These are phyloP conservation scores for Geranium brycei DNA, from an alignment of 345 rosid species.

Conservation along the genomic window DNA sequence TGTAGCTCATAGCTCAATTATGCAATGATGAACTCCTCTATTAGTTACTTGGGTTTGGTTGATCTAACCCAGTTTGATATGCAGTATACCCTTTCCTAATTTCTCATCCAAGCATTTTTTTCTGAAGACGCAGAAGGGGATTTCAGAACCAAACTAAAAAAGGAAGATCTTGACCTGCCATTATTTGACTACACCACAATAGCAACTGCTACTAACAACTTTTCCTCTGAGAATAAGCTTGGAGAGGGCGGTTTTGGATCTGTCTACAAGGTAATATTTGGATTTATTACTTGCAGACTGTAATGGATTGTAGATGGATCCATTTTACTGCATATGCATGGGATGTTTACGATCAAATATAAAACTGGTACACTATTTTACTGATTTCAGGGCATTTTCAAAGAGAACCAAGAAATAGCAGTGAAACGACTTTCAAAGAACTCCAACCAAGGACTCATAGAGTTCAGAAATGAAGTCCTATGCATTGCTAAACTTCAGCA, in stretches of 20 bases:
- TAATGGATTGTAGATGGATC: neutral
- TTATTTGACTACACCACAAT: conserved; percentile 11
- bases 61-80: neutral
- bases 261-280: conserved; percentile 14
- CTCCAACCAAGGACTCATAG: neutral
- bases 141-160: neutral
- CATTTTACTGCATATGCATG: too few species aligned
- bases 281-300: neutral
- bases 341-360: neutral
- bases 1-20: too few species aligned
- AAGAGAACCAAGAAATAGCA: neutral
- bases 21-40: too few species aligned
- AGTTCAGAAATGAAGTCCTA: neutral
- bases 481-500: neutral
- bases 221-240: conserved; percentile 11
- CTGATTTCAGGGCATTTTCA: neutral
- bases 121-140: neutral
- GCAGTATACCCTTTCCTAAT: neutral
- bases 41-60: too few species aligned
- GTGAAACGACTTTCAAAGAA: neutral
- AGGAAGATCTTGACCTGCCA: conserved; percentile 15
- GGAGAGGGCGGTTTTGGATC: conserved; percentile 29
- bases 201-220: conserved; percentile 14
- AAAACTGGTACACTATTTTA: neutral
- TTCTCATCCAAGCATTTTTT: too few species aligned